Percentiles rank a stretch among this genome's conserved stretches.
Conservation (phyloP, 371 early-diverging fungal species). For the Apophysomyces elegans region DNA sequence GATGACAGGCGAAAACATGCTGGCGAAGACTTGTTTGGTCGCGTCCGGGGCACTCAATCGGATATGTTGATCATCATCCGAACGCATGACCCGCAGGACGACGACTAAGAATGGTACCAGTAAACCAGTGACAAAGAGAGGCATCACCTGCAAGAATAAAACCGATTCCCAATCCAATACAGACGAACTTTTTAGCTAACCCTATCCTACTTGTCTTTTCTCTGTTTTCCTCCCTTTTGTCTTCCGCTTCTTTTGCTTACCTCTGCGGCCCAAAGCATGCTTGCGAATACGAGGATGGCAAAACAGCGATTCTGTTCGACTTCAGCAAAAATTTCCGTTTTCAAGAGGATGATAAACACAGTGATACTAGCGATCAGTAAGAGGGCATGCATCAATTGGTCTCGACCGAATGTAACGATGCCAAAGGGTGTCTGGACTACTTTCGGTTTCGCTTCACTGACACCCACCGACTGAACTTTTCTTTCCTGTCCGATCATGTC, state of each 20-base stretch:
- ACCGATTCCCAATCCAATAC: not conserved
- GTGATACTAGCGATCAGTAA: slow-evolving; percentile 53
- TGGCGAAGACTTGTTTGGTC: slow-evolving; percentile 71
- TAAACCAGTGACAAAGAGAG: slow-evolving; percentile 91
- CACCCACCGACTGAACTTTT: slow-evolving; percentile 70
- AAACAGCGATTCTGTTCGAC: slow-evolving; percentile 81
- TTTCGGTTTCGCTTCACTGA: slow-evolving; percentile 49
- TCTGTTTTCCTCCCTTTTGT: not conserved
- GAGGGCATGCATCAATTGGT: slow-evolving; percentile 40
- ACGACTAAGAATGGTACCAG: slow-evolving; percentile 90
- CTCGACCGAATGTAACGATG: slow-evolving; percentile 39
- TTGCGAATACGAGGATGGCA: slow-evolving; percentile 87
- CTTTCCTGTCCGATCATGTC: slow-evolving; percentile 95
- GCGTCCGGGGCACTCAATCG: slow-evolving; percentile 64
- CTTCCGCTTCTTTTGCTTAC: slow-evolving; percentile 38
- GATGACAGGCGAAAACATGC: slow-evolving; percentile 86
- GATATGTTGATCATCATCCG: slow-evolving; percentile 49
- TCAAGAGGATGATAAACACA: slow-evolving; percentile 59
- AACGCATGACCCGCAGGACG: slow-evolving; percentile 79
- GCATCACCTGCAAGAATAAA: slow-evolving; percentile 71
- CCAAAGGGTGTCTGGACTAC: slow-evolving; percentile 53
- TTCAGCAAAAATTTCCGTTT: slow-evolving; percentile 58
- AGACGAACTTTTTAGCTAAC: too few relatives aligned
- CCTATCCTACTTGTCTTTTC: not conserved
- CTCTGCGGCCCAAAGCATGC: slow-evolving; percentile 94